These are phyloP conservation scores for Cutaneotrichosporon sp. DNA, from an alignment of 1,284 basidiomycete species.

Conservation along the genomic window DNA sequence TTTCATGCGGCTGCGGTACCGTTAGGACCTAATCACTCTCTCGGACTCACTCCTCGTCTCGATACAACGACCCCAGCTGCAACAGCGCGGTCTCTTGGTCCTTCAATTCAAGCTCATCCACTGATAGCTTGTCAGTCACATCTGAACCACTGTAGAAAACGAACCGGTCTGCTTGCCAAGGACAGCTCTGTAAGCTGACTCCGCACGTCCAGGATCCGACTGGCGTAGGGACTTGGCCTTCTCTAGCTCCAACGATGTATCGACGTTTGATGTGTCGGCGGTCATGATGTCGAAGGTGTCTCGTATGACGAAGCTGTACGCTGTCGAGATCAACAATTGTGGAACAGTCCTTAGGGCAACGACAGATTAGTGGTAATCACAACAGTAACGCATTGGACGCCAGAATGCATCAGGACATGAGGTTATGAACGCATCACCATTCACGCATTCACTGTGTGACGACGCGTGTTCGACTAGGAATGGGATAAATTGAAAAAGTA, in stretches of 20 bases:
- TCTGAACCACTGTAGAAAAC: neutral
- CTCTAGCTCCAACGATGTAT: conserved; percentile 8
- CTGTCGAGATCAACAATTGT: neutral
- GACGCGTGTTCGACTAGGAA: neutral
- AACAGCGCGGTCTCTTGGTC: conserved; percentile 83
- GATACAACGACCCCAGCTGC: conserved; percentile 80
- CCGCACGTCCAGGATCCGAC: conserved; percentile 36
- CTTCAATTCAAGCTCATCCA: conserved; percentile 59
- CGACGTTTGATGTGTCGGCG: conserved; percentile 20
- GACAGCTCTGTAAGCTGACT: conserved; percentile 36
- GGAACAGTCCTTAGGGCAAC: too few species aligned
- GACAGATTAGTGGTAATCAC: too few species aligned
- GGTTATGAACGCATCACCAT: too few species aligned
- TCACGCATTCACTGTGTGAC: too few species aligned
- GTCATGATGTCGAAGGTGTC: conserved; percentile 14
- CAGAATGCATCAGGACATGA: too few species aligned
- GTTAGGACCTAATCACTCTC: neutral
- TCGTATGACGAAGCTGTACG: too few species aligned
- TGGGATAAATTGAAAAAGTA: neutral
- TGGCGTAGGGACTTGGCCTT: conserved; percentile 26
- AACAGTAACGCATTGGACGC: too few species aligned
- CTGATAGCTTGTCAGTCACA: conserved; percentile 20
- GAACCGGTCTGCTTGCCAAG: conserved; percentile 36
- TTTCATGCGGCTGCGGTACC: conserved; percentile 64
- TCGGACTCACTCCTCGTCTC: conserved; percentile 69